Base-by-base conservation (phyloP, 139 green algal genomes). In the Parachlorella kessleri region DNA sequence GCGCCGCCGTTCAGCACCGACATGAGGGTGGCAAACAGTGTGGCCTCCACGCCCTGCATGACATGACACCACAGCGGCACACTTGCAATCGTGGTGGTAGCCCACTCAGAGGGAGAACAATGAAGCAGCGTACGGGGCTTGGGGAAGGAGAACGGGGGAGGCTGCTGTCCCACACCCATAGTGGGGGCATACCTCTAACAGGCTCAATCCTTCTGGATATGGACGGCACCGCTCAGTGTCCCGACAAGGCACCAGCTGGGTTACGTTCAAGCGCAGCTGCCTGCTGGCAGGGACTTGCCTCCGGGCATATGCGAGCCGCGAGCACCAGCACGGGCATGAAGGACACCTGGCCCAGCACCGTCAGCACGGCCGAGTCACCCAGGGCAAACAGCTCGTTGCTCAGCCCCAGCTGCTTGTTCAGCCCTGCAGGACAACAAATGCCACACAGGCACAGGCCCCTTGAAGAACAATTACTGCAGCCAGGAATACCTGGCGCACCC, bases 281-380 rank as follows among this genome's bases (percentile, higher is more conserved):
- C 55, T 0, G 6, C 37, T 70, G 36, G 28, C 35, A 39, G 35
- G 18, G 3, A 1, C 63, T 37, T 72, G 85, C 84, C 85, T 89
- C 85, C 28, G 88, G 88, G 73, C 88, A 92, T 8, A 91, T 69
- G 30, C 84, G 64, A 2, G 94, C 92, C 8, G 96, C 96, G 6
- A 99, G 87, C 41, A 99, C 96, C 36, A 99, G 88, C 21, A 99
- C 88, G 26, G 96, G 96, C 95, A 99, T 98, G 84, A 98, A 98
- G 24, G 90, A 90, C 5, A 98, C 88, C 88, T 96, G 90, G 0
- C 93, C 96, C 23, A 99, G 89, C 38, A 97, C 96, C 36, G 94
- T 97, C 18, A 99, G 91, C 28, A 98, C 83, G 8, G 97, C 87
- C 5, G 83, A 91, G 89, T 99, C 97, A 0, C 90, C 94, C 82